phyloP scores from a whole-genome alignment of 2,329 filamentous ascomycete species.

The Colletotrichum kahawae region DNA sequence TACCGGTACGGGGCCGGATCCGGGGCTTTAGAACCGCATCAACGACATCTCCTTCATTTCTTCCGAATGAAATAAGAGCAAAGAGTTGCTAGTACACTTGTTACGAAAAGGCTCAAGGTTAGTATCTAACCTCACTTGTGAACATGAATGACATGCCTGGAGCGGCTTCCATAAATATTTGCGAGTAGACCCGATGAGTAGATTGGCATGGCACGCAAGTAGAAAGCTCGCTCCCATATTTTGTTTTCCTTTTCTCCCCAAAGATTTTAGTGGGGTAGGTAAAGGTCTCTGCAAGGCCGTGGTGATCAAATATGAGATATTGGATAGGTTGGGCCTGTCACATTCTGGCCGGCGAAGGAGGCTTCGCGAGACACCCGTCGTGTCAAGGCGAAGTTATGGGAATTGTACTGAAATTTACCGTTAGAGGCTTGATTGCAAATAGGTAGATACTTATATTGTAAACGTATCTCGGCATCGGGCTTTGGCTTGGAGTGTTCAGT shows the following conservation, averaged over 20 bases:
- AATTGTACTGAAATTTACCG: accelerated
- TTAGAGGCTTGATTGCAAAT: too few relatives aligned
- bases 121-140: background rate
- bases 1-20: background rate
- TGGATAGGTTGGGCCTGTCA: background rate
- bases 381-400: background rate
- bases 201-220: background rate
- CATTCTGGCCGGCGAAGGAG: background rate
- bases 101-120: background rate
- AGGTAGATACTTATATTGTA: background rate
- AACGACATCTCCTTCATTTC: background rate
- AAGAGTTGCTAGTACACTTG: background rate
- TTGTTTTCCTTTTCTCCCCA: too few relatives aligned
- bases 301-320: background rate
- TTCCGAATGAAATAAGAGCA: background rate
- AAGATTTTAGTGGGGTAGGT: background rate
- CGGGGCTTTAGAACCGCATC: background rate
- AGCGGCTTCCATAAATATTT: background rate
- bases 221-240: background rate
- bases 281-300: background rate
- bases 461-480: too few relatives aligned
- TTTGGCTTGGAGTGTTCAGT: too few relatives aligned
- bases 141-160: background rate
- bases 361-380: background rate
- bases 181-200: background rate